Evolutionary conservation across 2,329 filamentous ascomycete species (phyloP), one percentile per base, ranked within the genome.

Genomic region (Knoxdaviesia capensis): DNA sequence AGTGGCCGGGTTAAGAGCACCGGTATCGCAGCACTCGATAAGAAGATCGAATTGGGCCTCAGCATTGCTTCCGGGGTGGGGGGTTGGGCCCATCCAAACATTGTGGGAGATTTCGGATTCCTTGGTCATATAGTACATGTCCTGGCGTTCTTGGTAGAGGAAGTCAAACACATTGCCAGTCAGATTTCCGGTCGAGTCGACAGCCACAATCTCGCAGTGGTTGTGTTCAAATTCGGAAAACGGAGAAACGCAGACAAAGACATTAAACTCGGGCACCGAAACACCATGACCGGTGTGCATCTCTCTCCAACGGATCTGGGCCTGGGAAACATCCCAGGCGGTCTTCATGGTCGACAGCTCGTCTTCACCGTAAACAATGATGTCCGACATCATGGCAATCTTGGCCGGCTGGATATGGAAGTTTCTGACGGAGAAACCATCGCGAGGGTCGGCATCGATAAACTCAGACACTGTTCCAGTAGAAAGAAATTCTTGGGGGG

Each of bases 341-440:
- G 93, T 62, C 44, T 77, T 76, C 42, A 71, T 68, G 38, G 72
- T 69, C 30, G 70, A 60, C 2, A 66, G 67, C 34, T 65, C 61
- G 48, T 84, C 72, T 43, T 88, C 80, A 8, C 85, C 85, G 54
- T 98, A 98, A 1, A 98, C 73, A 36, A 98, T 71, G 48, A 98
- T 84, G 56, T 98, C 90, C 1, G 87, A 94, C 6, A 90, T 72
- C 48, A 81, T 74, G 43, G 87, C 87, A 48, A 83, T 65, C 57
- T 98, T 98, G 45, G 81, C 81, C 0, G 83, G 72, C 58, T 98
- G 90, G 35, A 96, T 96, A 52, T 96, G 88, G 54, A 98, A 98
- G 57, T 96, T 96, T 38, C 90, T 76, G 37, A 96, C 87, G 5
- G 85, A 94, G 55, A 96, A 96, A 6, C 90, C 90, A 49, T 93